phyloP scores from a whole-genome alignment of 139 green algal genomes.

The Chlorokybus atmophyticus region DNA sequence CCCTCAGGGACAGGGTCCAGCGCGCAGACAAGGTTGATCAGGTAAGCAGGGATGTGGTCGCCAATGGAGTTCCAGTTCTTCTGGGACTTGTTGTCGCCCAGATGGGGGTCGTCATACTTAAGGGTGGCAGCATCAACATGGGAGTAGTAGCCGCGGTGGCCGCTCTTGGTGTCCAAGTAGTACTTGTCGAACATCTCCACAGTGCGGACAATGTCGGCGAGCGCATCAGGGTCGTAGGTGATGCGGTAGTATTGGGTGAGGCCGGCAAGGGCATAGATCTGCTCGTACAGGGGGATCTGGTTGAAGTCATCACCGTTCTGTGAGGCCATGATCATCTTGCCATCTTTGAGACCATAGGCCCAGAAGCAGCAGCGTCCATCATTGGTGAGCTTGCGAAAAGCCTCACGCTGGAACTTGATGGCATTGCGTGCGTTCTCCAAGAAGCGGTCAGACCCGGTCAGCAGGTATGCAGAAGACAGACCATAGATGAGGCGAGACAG shows the following conservation, averaged over 20 bases:
- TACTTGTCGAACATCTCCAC: background rate
- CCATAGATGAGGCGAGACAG: background rate
- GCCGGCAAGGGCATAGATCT: background rate
- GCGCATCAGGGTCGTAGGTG: constrained; percentile 1
- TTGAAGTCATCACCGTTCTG: background rate
- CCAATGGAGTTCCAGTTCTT: constrained; percentile 1
- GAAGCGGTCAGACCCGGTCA: background rate
- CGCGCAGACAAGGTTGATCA: background rate
- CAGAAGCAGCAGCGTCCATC: background rate
- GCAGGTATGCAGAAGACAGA: background rate
- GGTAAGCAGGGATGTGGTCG: background rate
- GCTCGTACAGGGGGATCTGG: background rate
- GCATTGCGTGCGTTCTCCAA: background rate
- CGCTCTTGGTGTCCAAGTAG: background rate
- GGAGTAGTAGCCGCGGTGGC: background rate
- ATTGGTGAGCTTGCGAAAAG: background rate
- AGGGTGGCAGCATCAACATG: background rate
- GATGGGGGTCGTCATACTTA: background rate
- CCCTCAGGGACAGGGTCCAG: background rate
- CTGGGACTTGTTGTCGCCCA: background rate
- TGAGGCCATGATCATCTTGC: background rate
- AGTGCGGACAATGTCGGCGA: background rate
- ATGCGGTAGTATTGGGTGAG: constrained; percentile 1
- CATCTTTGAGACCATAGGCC: background rate
- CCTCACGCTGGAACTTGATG: background rate